A percentile compares a stretch with the other conserved stretches of the same genome.
phyloP scores from a whole-genome alignment of 176 grass and related monocot species.

The Cocos nucifera region DNA sequence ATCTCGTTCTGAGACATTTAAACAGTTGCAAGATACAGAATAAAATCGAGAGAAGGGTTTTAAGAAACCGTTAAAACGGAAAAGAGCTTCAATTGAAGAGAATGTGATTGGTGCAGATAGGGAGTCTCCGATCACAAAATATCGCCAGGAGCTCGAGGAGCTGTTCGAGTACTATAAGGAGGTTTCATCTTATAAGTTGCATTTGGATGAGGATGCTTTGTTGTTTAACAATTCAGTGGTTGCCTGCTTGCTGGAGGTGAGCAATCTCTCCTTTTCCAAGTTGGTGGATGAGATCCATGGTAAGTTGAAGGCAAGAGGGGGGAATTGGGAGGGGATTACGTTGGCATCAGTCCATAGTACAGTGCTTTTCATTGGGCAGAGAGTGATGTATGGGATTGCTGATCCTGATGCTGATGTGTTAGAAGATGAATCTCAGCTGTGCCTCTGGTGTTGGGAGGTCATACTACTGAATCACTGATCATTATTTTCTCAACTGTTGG shows the following conservation, averaged over 20 bases:
- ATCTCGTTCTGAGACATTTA: too few species aligned
- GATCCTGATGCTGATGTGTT: slow-evolving; percentile 65
- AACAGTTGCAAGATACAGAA: too few species aligned
- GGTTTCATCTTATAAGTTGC: slow-evolving; percentile 32
- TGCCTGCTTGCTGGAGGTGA: slow-evolving; percentile 68
- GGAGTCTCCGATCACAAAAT: slow-evolving; percentile 29
- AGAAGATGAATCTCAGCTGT: slow-evolving; percentile 62
- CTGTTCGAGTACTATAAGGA: slow-evolving; percentile 42
- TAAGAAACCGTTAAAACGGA: not conserved
- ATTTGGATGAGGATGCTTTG: slow-evolving; percentile 12
- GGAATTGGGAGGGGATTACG: slow-evolving; percentile 23
- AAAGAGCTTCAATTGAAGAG: slow-evolving; percentile 32
- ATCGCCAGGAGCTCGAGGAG: slow-evolving; percentile 34
- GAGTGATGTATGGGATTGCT: slow-evolving; percentile 59
- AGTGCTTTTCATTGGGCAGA: slow-evolving; percentile 62
- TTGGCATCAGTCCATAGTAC: slow-evolving; percentile 41
- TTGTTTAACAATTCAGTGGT: slow-evolving; percentile 37
- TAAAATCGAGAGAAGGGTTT: too few species aligned
- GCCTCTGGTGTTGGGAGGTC: slow-evolving; percentile 96
- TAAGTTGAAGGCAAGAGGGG: slow-evolving; percentile 33
- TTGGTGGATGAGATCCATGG: slow-evolving; percentile 45
- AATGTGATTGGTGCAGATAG: slow-evolving; percentile 36
- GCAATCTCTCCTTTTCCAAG: slow-evolving; percentile 46
- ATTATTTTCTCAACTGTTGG: too few species aligned
- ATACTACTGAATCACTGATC: not conserved